Percentiles rank a stretch among this genome's conserved stretches.
These are phyloP conservation scores for Fusarium sulawesiense DNA, from an alignment of 2,329 filamentous ascomycete genomes.

Conservation along the genomic window DNA sequence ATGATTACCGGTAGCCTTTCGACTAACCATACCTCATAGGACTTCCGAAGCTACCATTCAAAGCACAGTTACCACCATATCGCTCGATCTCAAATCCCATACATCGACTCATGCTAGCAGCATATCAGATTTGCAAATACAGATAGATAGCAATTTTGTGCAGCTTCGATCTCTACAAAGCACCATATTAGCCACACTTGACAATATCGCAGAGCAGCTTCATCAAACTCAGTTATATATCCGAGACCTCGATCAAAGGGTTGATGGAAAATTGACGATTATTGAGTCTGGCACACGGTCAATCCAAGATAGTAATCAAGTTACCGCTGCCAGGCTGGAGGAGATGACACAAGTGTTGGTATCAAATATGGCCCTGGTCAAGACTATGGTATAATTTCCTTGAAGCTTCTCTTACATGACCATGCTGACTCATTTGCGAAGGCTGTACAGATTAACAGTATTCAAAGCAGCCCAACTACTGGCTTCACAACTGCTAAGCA, in stretches of 20 bases:
- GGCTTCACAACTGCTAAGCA: too few species aligned
- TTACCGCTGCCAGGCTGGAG: neutral
- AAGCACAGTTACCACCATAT: neutral
- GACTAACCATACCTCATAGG: neutral
- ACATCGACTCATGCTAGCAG: accelerated
- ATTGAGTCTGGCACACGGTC: neutral
- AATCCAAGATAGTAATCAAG: accelerated
- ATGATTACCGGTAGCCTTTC: too few species aligned
- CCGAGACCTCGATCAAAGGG: neutral
- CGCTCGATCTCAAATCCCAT: neutral
- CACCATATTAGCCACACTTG: accelerated
- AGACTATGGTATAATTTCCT: too few species aligned
- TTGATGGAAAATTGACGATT: neutral
- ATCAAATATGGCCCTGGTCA: too few species aligned
- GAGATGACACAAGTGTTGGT: neutral
- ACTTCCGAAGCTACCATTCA: neutral
- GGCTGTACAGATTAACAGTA: too few species aligned
- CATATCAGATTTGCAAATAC: accelerated
- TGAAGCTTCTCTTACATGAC: too few species aligned
- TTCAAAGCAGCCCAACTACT: too few species aligned
- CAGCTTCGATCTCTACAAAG: neutral
- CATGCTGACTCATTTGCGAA: too few species aligned
- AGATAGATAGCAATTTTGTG: neutral
- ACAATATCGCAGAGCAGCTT: neutral
- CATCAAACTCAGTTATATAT: accelerated